Evolutionary conservation across 768 basidiomycete species (phyloP), one percentile per base, ranked within the genome.

Genomic region (Russula emetica): DNA sequence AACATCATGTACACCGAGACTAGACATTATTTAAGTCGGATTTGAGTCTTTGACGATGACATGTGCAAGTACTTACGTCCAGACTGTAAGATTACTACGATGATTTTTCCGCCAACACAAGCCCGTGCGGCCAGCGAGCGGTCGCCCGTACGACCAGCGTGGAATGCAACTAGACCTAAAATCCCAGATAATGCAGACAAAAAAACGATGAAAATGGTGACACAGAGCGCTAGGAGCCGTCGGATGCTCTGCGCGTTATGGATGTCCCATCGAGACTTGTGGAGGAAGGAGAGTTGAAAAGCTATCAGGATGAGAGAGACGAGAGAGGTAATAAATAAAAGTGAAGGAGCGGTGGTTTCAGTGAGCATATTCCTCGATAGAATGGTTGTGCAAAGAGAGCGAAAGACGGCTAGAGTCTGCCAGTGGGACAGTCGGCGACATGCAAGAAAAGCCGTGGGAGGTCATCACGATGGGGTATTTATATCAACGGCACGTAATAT

Each of bases 271-370:
- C 51, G 59, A 52, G 60, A 61, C 49, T 61, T 61, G 50, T 47
- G 49, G 16, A 65, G 59, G 16, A 26, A 36, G 11, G 34, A 49
- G 49, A 61, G 20, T 56, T 65, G 64, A 26, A 45, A 11, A 20
- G 11, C 14, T 16, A 61, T 45, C 59, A 61, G 38, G 24, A 61
- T 14, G 26, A 65, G 42, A 18, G 59, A 65, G 1, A 45, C 60
- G 22, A 61, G 24, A 51, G 64, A 42, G 26, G 18, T 52, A 22
- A 65, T 61, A 55, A 65, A 61, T 51, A 65, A 65, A 36, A 65
- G 50, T 0, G 49, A 65, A 61, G 64, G 64, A 65, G 64, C 59
- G 64, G 26, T 60, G 24, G 55, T 44, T 20, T 61, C 32, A 49
- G 54, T 50, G 32, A 38, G 42, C 59, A 61, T 65, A 9, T 40